Conservation (phyloP, 352 stramenopile genomes). For the Phytophthora citrophthora region DNA sequence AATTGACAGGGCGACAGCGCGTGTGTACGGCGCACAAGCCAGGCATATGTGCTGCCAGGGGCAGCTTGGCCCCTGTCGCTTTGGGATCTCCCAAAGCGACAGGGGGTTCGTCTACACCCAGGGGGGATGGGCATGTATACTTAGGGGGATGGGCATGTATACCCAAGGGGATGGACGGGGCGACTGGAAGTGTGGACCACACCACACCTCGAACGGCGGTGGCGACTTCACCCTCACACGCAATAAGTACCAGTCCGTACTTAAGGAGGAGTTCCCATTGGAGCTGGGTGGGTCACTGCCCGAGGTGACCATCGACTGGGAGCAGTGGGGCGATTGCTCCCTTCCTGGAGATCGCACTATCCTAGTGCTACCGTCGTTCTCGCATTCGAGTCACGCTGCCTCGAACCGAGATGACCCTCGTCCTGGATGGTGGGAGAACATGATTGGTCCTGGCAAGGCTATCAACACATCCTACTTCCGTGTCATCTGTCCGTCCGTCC, state of each 20-base stretch:
- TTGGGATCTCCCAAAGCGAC: too few relatives aligned
- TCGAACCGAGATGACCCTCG: slow-evolving; percentile 82
- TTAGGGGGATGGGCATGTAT: too few relatives aligned
- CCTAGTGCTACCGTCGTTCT: slow-evolving; percentile 86
- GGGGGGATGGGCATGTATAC: too few relatives aligned
- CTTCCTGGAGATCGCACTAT: slow-evolving; percentile 78
- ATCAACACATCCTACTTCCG: slow-evolving; percentile 91
- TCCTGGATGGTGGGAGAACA: slow-evolving; percentile 90
- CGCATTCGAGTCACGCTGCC: slow-evolving; percentile 84
- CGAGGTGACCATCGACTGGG: slow-evolving; percentile 74
- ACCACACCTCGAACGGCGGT: too few relatives aligned
- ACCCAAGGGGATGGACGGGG: too few relatives aligned
- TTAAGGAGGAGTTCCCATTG: slow-evolving; percentile 68
- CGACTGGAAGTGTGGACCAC: too few relatives aligned
- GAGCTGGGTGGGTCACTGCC: slow-evolving; percentile 61
- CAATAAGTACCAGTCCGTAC: slow-evolving; percentile 78
- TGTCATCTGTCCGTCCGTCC: slow-evolving; percentile 84
- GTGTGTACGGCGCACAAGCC: too few relatives aligned
- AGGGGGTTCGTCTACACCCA: too few relatives aligned
- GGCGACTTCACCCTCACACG: slow-evolving; percentile 46
- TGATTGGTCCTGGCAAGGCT: slow-evolving; percentile 84
- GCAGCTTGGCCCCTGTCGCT: too few relatives aligned
- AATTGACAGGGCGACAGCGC: too few relatives aligned
- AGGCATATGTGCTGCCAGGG: too few relatives aligned
- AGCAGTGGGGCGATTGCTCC: slow-evolving; percentile 83